These are phyloP conservation scores for Buddleja alternifolia DNA, from an alignment of 257 asterid genomes.

Conservation along the genomic window DNA sequence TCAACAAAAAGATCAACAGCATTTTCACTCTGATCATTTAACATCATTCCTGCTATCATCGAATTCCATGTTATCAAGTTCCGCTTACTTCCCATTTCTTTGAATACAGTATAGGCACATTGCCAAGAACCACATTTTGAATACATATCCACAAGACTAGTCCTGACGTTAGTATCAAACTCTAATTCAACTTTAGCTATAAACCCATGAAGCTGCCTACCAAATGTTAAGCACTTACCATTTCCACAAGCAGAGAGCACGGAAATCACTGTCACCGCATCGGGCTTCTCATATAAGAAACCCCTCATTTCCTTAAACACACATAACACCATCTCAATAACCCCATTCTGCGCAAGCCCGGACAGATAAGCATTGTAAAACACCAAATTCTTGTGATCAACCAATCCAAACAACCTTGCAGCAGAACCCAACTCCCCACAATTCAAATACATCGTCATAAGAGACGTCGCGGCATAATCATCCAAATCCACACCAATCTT, in stretches of 20 bases:
- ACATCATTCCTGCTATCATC: conserved; percentile 85
- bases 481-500: conserved; percentile 74
- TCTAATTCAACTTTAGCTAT: conserved; percentile 45
- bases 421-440: conserved; percentile 58
- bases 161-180: conserved; percentile 57
- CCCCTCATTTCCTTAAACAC: conserved; percentile 67
- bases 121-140: conserved; percentile 75
- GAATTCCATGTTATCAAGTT: conserved; percentile 80
- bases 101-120: conserved; percentile 60
- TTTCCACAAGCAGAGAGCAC: conserved; percentile 71
- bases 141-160: conserved; percentile 81
- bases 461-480: conserved; percentile 61
- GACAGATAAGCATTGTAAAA: conserved; percentile 77
- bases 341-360: conserved; percentile 68
- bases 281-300: conserved; percentile 45
- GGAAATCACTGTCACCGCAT: conserved; percentile 59
- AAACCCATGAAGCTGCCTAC: conserved; percentile 75
- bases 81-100: conserved; percentile 55
- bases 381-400: conserved; percentile 57
- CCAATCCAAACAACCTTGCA: conserved; percentile 50
- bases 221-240: conserved; percentile 54
- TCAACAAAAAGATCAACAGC: conserved; percentile 61
- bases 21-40: conserved; percentile 50
- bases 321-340: conserved; percentile 43
- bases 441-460: conserved; percentile 71